Conservation (phyloP, 2,329 filamentous ascomycete species). For the Apiospora kogelbergensis region DNA sequence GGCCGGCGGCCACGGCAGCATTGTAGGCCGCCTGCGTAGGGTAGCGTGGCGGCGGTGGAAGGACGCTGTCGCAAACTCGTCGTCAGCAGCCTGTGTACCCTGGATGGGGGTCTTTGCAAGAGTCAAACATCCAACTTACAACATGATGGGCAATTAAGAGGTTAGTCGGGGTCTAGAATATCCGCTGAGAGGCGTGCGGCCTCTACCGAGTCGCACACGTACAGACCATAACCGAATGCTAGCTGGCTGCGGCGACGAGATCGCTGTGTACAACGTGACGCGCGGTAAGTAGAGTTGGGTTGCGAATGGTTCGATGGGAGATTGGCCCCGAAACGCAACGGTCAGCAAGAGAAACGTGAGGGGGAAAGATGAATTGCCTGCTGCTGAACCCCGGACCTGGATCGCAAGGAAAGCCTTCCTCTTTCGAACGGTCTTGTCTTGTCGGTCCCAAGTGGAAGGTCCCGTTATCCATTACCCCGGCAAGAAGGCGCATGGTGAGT, state of each 20-base stretch:
- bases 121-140: slow-evolving; percentile 22
- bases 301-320: background rate
- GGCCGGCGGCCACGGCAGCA: slow-evolving; percentile 66
- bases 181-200: background rate
- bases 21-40: slow-evolving; percentile 72
- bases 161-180: background rate
- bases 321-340: background rate
- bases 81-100: background rate
- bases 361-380: background rate
- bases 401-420: background rate
- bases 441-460: slow-evolving; percentile 9
- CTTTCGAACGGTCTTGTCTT: background rate
- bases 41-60: slow-evolving; percentile 86
- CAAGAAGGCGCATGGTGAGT: background rate
- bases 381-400: background rate
- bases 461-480: background rate
- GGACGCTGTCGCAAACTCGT: slow-evolving; percentile 55
- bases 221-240: background rate
- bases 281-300: background rate
- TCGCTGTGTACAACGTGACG: background rate
- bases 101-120: background rate
- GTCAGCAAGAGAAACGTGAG: background rate
- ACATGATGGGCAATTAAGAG: slow-evolving; percentile 22
- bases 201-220: slow-evolving; percentile 7
- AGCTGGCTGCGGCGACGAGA: background rate